Conservation (phyloP, 2,329 filamentous ascomycete species). For the Fusarium sulawesiense region DNA sequence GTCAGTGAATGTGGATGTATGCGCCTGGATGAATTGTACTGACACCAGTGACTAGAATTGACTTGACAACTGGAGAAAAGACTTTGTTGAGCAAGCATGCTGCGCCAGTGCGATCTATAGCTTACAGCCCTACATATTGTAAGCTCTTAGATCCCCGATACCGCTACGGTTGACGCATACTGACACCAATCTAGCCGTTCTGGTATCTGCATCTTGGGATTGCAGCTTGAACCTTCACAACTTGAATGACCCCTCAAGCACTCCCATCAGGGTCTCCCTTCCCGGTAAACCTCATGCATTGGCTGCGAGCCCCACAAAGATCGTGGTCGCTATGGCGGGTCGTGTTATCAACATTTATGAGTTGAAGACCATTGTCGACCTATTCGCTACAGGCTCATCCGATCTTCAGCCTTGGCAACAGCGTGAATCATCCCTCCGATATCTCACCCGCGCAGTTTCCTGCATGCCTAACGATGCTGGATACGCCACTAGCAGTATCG, state of each 20-base stretch:
- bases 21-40: constrained; percentile 16
- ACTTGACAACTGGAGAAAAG: constrained; percentile 78
- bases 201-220: constrained; percentile 95
- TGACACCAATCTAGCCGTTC: constrained; percentile 63
- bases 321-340: constrained; percentile 95
- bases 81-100: constrained; percentile 82
- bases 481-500: constrained; percentile 92
- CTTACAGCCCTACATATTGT: constrained; percentile 81
- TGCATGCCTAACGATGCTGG: constrained; percentile 98
- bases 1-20: constrained; percentile 54
- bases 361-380: constrained; percentile 72
- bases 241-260: constrained; percentile 62
- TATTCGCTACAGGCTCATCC: constrained; percentile 59
- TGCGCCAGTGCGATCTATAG: constrained; percentile 83
- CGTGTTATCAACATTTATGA: constrained; percentile 97
- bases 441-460: constrained; percentile 90
- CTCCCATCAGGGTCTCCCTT: constrained; percentile 74
- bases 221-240: constrained; percentile 87
- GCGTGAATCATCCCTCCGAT: constrained; percentile 93
- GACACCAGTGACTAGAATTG: constrained; percentile 59
- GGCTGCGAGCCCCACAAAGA: constrained; percentile 79
- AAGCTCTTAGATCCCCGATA: constrained; percentile 42
- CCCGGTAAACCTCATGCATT: constrained; percentile 92
- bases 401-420: constrained; percentile 86
- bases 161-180: constrained; percentile 5